These are phyloP conservation scores for Syzygium aqueum DNA, from an alignment of 345 rosid genomes.

Conservation along the genomic window DNA sequence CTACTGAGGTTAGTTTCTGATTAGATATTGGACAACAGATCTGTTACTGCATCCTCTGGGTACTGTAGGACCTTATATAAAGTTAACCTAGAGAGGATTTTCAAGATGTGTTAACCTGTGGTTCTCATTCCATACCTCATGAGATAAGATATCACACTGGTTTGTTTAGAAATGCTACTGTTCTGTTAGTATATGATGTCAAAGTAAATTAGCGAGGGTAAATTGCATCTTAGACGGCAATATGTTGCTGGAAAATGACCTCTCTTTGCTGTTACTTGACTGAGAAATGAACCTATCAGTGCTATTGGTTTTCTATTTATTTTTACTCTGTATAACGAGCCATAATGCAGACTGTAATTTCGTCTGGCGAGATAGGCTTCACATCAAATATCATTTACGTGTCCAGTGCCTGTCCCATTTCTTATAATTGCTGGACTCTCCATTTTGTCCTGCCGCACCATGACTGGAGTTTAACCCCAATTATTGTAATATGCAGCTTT, in stretches of 20 bases:
- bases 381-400: background rate
- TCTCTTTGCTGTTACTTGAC: background rate
- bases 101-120: background rate
- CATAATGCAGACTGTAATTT: background rate
- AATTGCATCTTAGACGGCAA: background rate
- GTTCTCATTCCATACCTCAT: background rate
- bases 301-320: background rate
- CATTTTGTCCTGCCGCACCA: background rate
- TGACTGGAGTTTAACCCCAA: background rate
- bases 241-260: background rate
- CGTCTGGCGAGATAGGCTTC: background rate
- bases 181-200: background rate
- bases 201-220: background rate
- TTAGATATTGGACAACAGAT: background rate
- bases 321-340: background rate
- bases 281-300: background rate
- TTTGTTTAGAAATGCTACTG: background rate
- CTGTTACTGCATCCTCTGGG: background rate
- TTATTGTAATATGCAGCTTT: slow-evolving; percentile 42
- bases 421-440: background rate
- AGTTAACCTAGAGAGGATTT: background rate
- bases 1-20: slow-evolving; percentile 56
- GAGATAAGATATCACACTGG: background rate
- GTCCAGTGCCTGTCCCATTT: background rate
- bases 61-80: background rate